Evolutionary conservation across 306 rosid genomes (phyloP), one percentile per base, ranked within the genome.

Genomic region (Cicer bijugum): DNA sequence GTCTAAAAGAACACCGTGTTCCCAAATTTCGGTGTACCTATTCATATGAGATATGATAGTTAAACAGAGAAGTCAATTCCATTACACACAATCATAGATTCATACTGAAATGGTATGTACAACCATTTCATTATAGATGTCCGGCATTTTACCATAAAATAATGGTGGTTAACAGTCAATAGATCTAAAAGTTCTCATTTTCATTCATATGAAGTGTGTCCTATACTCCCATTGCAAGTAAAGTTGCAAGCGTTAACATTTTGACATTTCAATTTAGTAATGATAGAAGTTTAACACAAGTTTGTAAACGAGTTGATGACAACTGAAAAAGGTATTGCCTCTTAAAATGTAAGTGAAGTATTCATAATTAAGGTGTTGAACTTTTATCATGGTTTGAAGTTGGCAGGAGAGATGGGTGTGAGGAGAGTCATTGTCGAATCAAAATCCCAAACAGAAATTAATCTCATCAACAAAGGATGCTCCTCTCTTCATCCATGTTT

Each of bases 1-100:
- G 64, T 88, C 89, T 62, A 81, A 53, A 51, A 86, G 90, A 78
- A 84, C 79, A 40, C 98, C 98, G 4, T 76, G 84, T 61, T 88
- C 83, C 98, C 97, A 93, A 52, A 71, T 79, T 86, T 91, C 97
- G 53, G 71, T 28, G 71, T 73, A 88, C 90, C 97, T 90, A 86
- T 35, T 67, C 59, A 81, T 8, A 65, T 12, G 52, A 39, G 69
- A 75, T 8, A 65, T 12, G 52, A 39, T 69, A 75, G 75, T 59
- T 16, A 65, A 16, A 38, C 78, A 12, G 52, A 19, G 1, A 43
- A 62, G 47, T 45, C 69, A 62, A 79, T 53, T 44, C 48, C 38
- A 42, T 16, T 38, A 62, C n/a, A 61, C 11, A 12, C 23, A 59
- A 28, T 0, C 33, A 28, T 28, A 28, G 4, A 28, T 20, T 37